phyloP scores from a whole-genome alignment of 768 basidiomycete genomes.

The Rubroboletus satanas region DNA sequence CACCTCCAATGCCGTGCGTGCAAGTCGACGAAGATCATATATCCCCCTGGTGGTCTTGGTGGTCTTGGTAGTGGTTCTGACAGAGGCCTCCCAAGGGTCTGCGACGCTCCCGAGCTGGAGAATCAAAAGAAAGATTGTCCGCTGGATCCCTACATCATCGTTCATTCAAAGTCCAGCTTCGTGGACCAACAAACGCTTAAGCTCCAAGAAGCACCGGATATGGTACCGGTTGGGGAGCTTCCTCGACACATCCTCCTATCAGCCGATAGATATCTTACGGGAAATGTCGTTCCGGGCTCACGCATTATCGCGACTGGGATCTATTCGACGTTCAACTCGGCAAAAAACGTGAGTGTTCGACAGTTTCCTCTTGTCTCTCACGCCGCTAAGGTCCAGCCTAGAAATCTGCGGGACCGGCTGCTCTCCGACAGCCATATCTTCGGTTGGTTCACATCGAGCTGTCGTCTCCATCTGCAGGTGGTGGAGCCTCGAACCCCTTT shows the following conservation, averaged over 20 bases:
- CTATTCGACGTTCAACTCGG: conserved; percentile 91
- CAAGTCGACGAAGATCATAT: conserved; percentile 71
- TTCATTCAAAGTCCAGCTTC: conserved; percentile 91
- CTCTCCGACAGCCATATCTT: conserved; percentile 91
- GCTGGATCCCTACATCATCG: conserved; percentile 90
- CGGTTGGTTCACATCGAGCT: conserved; percentile 90
- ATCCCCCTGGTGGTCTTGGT: conserved; percentile 74
- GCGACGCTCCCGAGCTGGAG: conserved; percentile 74
- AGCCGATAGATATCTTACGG: conserved; percentile 86
- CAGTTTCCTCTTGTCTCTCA: background rate
- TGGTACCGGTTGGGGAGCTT: conserved; percentile 98
- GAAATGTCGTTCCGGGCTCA: conserved; percentile 94
- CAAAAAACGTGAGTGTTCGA: conserved; percentile 62
- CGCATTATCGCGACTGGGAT: conserved; percentile 93
- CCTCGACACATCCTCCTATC: conserved; percentile 94
- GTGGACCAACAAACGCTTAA: conserved; percentile 96
- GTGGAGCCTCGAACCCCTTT: conserved; percentile 76
- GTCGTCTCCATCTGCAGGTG: conserved; percentile 71
- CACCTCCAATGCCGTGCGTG: conserved; percentile 93
- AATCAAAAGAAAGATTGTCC: conserved; percentile 95
- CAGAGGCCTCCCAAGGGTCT: conserved; percentile 78
- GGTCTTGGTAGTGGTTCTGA: conserved; percentile 87
- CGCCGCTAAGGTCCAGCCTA: conserved; percentile 25
- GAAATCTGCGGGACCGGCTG: conserved; percentile 82
- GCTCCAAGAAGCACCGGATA: conserved; percentile 97